These are phyloP conservation scores for Exophiala sp. DNA, from an alignment of 2,329 filamentous ascomycete genomes.

Conservation along the genomic window DNA sequence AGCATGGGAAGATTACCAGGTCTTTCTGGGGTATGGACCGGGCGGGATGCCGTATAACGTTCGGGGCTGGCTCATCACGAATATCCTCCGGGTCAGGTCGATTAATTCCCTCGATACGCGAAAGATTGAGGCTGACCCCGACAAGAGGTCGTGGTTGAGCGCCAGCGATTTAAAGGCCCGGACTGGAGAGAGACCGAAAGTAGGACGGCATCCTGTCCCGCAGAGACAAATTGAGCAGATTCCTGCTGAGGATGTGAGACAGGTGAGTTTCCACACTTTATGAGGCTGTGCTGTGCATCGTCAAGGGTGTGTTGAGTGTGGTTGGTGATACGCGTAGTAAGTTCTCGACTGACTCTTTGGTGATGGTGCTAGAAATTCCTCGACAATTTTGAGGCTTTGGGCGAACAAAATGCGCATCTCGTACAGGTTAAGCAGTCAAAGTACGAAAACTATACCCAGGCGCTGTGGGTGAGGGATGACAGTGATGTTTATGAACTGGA, in stretches of 20 bases:
- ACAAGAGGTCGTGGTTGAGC: slow-evolving; percentile 7
- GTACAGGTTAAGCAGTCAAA: neutral
- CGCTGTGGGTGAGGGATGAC: slow-evolving; percentile 5
- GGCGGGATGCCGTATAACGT: slow-evolving; percentile 36
- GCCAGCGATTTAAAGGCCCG: neutral
- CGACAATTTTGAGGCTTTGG: neutral
- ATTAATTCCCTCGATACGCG: slow-evolving; percentile 7
- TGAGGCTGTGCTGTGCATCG: neutral
- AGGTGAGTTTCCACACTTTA: neutral
- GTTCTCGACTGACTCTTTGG: neutral
- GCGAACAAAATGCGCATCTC: slow-evolving; percentile 2
- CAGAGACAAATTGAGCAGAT: slow-evolving; percentile 13
- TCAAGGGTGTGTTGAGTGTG: too few species aligned
- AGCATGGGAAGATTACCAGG: slow-evolving; percentile 30
- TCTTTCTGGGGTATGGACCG: slow-evolving; percentile 34
- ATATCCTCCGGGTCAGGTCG: neutral
- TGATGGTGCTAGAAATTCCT: slow-evolving; percentile 3
- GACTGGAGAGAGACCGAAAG: neutral
- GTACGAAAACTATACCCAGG: slow-evolving; percentile 4
- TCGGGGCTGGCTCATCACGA: slow-evolving; percentile 33
- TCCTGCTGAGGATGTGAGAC: neutral
- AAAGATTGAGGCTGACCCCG: neutral
- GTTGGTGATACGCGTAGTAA: too few species aligned
- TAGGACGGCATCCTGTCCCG: slow-evolving; percentile 7
- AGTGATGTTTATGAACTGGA: neutral